These are phyloP conservation scores for Xylaria castorea DNA, from an alignment of 495 filamentous ascomycete species.

Conservation along the genomic window DNA sequence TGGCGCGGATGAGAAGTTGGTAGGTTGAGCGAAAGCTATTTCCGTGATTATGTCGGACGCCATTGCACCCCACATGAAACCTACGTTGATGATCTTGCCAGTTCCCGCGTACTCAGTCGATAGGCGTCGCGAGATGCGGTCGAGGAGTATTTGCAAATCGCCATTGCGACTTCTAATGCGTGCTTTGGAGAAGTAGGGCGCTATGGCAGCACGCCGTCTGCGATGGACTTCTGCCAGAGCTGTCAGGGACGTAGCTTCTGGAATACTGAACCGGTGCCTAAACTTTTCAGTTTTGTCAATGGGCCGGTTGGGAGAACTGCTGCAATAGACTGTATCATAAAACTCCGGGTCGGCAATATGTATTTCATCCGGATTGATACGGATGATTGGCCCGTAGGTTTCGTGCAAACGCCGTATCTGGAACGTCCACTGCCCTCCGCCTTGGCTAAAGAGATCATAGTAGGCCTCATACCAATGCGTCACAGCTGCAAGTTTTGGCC, in stretches of 20 bases:
- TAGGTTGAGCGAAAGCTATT: constrained; percentile 35
- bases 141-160: constrained; percentile 28
- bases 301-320: constrained; percentile 15
- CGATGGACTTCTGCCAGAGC: constrained; percentile 16
- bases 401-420: constrained; percentile 50
- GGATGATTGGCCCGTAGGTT: constrained; percentile 61
- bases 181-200: constrained; percentile 25
- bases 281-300: constrained; percentile 37
- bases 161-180: constrained; percentile 30
- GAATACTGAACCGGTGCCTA: constrained; percentile 13
- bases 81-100: constrained; percentile 32
- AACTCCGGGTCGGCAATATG: constrained; percentile 62
- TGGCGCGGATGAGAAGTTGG: constrained; percentile 32
- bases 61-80: constrained; percentile 35
- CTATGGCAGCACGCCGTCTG: constrained; percentile 26
- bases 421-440: constrained; percentile 42
- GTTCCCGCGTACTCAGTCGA: constrained; percentile 27
- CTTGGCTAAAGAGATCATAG: constrained; percentile 47
- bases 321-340: constrained; percentile 56
- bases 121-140: constrained; percentile 29
- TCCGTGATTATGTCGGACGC: constrained; percentile 42
- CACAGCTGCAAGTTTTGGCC: constrained; percentile 58
- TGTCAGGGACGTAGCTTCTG: not conserved
- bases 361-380: constrained; percentile 63
- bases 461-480: constrained; percentile 59